phyloP scores from a whole-genome alignment of 2,329 filamentous ascomycete species.

The Paracamarosporium sp. region DNA sequence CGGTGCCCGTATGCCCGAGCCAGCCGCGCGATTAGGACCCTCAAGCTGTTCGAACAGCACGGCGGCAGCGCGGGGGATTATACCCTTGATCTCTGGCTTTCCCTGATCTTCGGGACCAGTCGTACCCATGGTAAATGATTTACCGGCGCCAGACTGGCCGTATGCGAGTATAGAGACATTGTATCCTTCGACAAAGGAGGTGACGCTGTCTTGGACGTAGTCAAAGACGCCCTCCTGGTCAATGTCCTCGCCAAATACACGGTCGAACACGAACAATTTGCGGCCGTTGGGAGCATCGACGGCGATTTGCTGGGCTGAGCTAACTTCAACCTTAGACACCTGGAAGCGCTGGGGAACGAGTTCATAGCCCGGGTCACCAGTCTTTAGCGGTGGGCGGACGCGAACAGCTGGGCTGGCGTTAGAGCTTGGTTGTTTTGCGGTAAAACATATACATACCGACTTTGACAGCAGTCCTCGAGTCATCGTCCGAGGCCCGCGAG shows the following conservation, averaged over 20 bases:
- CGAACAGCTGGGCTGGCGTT: constrained; percentile 74
- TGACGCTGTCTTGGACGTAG: constrained; percentile 88
- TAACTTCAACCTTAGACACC: constrained; percentile 88
- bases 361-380: constrained; percentile 89
- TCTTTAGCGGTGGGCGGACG: constrained; percentile 83
- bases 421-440: constrained; percentile 18
- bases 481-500: constrained; percentile 88
- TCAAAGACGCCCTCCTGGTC: constrained; percentile 92
- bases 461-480: constrained; percentile 90
- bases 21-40: constrained; percentile 66
- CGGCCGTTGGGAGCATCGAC: constrained; percentile 92
- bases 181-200: constrained; percentile 91
- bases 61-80: constrained; percentile 90
- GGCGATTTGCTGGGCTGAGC: constrained; percentile 80
- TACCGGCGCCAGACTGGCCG: constrained; percentile 95
- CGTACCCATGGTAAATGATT: constrained; percentile 99
- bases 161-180: constrained; percentile 98
- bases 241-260: constrained; percentile 85
- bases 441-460: constrained; percentile 72
- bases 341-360: constrained; percentile 96
- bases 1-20: constrained; percentile 81
- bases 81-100: constrained; percentile 77
- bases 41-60: constrained; percentile 89
- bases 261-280: constrained; percentile 96
- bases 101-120: constrained; percentile 81